Base-by-base conservation (phyloP, 768 basidiomycete species). In the Rhizopogon rudus region DNA sequence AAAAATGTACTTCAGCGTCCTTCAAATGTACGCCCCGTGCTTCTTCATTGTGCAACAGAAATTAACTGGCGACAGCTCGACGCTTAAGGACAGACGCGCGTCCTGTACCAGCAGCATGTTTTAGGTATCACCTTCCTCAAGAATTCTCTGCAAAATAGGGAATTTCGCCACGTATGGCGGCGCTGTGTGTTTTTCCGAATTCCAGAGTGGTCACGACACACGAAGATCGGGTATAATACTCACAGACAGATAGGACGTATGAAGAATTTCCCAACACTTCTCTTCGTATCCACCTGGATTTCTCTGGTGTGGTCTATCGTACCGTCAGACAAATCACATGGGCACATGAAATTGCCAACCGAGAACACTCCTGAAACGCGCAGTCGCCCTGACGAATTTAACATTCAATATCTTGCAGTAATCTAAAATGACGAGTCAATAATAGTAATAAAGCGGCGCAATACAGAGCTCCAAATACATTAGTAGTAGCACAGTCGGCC, bases 381-480 rank as follows among this genome's bases (percentile, higher is more conserved):
- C 45, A 31, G 31, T 33, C 17, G 45, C 33, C 31, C 20, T 14
- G 33, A 35, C 17, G 31, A 22, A 35, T 48, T 2, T 10, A 48
- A 35, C 9, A 33, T 33, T 48, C 33, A 20, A 35, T 31, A 48
- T 48, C 31, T 10, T 48, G 46, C 35, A 13, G 33, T 22, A 2
- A 48, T 48, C 46, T 48, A 48, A 8, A 35, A 20, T 20, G 2
- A 20, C 46, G 33, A 35, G 35, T 48, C 46, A 48, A 48, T 48
- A 31, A 48, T 35, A 46, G 31, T 33, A 46, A 31, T 46, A 48
- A 35, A 48, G 13, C 20, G 20, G 46, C 33, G 46, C 35, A 48
- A 48, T 48, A 48, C 46, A 48, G 14, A 48, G 12, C 46, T 48
- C 33, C 14, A 48, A 48, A 48, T 48, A 48, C 46, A 48, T 48